Base-by-base conservation (phyloP, 2,329 filamentous ascomycete species). In the Decorospora gaudefroyi region DNA sequence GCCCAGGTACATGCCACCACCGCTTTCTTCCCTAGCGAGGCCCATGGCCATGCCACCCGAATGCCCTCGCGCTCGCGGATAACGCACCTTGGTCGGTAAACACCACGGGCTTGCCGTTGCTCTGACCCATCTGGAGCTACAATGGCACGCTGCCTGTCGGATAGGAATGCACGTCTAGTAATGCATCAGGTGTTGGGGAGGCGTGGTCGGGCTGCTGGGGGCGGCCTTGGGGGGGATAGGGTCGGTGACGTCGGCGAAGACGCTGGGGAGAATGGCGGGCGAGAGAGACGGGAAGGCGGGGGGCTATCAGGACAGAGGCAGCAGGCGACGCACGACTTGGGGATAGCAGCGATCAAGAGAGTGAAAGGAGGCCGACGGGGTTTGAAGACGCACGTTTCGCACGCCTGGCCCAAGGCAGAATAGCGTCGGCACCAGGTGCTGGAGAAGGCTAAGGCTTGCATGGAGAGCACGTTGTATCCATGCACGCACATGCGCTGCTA, bases 21-120 rank as follows among this genome's bases (percentile, higher is more conserved):
- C 37, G 37, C 34, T 26, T 19, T 21, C 30, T 8, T n/a, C n/a
- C 30, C 13, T n/a, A n/a, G n/a, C n/a, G n/a, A n/a, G n/a, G n/a
- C n/a, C n/a, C n/a, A n/a, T n/a, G n/a, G n/a, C n/a, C n/a, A n/a
- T n/a, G n/a, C n/a, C n/a, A n/a, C 30, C 17, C 21, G 3, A 19
- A n/a, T 19, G 10, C 4, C 5, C 15, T 16, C n/a, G 4, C 6
- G 33, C 28, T 25, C 22, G 4, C 30, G n/a, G 25, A 12, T 30
- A 11, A 51, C 83, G 66, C 77, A 95, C 90, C 88, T 86, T 96
- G 88, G 76, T 95, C 91, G 75, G 87, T 88, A 75, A 91, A 86
- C 71, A 90, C 86, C 76, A 95, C 83, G 73, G 88, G 89, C 74
- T 96, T 96, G 74, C 91, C 91, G 74, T 92, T 90, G 70, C 86